Percentiles rank a stretch among this genome's conserved stretches.
Conservation (phyloP, 768 basidiomycete genomes). For the Cystobasidium tubakii region DNA sequence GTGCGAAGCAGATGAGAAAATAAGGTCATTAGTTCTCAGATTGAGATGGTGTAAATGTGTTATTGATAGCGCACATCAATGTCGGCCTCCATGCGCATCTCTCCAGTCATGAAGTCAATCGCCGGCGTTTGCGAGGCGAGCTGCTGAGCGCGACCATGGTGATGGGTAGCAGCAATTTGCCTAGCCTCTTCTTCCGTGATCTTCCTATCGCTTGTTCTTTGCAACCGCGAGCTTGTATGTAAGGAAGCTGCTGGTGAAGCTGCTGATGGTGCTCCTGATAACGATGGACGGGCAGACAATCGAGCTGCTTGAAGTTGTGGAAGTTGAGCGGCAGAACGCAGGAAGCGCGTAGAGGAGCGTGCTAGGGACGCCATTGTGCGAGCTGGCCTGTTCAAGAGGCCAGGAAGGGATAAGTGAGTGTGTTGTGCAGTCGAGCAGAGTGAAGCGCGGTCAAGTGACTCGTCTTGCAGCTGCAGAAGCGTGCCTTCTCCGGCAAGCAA, state of each 20-base stretch:
- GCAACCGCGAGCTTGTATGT: neutral
- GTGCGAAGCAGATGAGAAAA: too few species aligned
- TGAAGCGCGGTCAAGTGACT: neutral
- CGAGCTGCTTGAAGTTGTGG: neutral
- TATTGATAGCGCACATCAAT: slow-evolving; percentile 16
- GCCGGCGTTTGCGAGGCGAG: neutral
- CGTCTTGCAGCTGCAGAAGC: neutral
- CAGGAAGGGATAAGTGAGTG: neutral
- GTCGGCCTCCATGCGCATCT: slow-evolving; percentile 1
- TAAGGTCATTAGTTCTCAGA: too few species aligned
- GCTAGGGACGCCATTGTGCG: slow-evolving; percentile 1
- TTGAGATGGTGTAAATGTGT: too few species aligned
- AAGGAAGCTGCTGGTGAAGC: neutral
- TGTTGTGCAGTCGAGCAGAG: neutral
- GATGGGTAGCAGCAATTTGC: neutral
- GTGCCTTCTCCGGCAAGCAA: neutral
- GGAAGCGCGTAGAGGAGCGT: slow-evolving; percentile 6
- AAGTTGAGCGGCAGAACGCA: neutral
- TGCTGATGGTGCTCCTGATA: too few species aligned
- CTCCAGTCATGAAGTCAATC: slow-evolving; percentile 2
- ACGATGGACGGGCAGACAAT: neutral
- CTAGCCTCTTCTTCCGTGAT: neutral
- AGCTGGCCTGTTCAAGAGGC: neutral
- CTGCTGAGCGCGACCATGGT: slow-evolving; percentile 2
- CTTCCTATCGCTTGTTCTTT: neutral